Conservation (phyloP, 352 stramenopile genomes). For the Phytophthora hibernalis region DNA sequence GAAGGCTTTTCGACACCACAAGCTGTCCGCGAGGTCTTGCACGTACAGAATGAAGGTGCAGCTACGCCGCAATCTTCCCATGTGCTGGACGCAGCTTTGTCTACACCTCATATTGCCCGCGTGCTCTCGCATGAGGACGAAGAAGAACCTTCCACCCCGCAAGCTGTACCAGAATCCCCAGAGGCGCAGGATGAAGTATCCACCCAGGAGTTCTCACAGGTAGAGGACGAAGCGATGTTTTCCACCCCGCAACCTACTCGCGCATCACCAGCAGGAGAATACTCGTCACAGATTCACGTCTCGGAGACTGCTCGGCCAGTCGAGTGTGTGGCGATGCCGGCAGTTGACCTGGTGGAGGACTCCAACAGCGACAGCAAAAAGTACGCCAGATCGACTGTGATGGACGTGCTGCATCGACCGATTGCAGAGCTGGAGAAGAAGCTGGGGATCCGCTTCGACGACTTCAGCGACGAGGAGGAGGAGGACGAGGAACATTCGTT, state of each 20-base stretch:
- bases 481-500: conserved; percentile 47
- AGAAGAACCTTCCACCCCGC: conserved; percentile 6
- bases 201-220: not conserved
- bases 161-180: conserved; percentile 2
- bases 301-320: not conserved
- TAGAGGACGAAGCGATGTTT: not conserved
- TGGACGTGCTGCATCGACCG: conserved; percentile 59
- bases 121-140: conserved; percentile 7
- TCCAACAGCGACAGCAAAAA: conserved; percentile 32
- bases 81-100: conserved; percentile 1
- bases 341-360: not conserved
- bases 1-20: conserved; percentile 5
- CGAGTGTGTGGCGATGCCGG: not conserved
- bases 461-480: conserved; percentile 65
- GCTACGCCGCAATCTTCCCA: conserved; percentile 1
- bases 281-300: not conserved
- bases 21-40: not conserved
- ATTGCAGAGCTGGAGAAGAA: conserved; percentile 79
- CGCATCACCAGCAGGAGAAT: not conserved
- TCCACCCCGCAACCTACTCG: conserved; percentile 3
- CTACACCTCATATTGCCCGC: not conserved
- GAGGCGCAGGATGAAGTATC: conserved; percentile 3
- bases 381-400: conserved; percentile 26
- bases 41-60: conserved; percentile 6
- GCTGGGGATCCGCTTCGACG: conserved; percentile 71